A percentile compares a stretch with the other conserved stretches of the same genome.
Conservation (phyloP, 2,329 filamentous ascomycete species). For the Davidsoniella neocaledoniae region DNA sequence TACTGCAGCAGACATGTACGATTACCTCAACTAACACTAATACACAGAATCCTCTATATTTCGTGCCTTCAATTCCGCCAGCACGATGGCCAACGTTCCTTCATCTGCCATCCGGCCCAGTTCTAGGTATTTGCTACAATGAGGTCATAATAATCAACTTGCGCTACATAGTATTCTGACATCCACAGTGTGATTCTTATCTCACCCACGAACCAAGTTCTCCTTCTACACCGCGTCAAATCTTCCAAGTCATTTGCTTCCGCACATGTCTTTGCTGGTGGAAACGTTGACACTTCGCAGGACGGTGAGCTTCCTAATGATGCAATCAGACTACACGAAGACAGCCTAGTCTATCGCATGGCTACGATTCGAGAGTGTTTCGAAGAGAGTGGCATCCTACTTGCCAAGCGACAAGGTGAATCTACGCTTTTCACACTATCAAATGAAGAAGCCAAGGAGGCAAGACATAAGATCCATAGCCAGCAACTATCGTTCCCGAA, state of each 20-base stretch:
- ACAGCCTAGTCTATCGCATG: conserved; percentile 58
- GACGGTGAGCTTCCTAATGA: conserved; percentile 44
- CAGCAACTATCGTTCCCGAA: conserved; percentile 48
- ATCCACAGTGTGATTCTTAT: conserved; percentile 50
- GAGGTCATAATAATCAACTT: no score
- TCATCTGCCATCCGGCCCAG: not conserved
- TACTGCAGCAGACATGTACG: no score
- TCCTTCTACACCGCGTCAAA: conserved; percentile 72
- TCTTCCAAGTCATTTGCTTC: conserved; percentile 74
- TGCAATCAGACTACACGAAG: conserved; percentile 44
- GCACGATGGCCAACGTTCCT: no score
- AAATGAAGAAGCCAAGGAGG: conserved; percentile 43
- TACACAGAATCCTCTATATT: no score
- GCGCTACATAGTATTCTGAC: not conserved
- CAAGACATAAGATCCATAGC: conserved; percentile 50
- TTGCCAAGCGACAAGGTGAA: conserved; percentile 33
- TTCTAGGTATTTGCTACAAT: conserved; percentile 1
- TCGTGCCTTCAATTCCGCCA: no score
- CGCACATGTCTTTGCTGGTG: conserved; percentile 90
- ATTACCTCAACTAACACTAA: no score
- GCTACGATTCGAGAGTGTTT: conserved; percentile 85
- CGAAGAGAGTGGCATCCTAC: conserved; percentile 80
- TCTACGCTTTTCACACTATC: conserved; percentile 44
- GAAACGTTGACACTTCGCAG: conserved; percentile 61
- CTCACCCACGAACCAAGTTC: conserved; percentile 70